Percentiles rank a stretch among this genome's conserved stretches.
These are phyloP conservation scores for Penicillium diatomitis DNA, from an alignment of 495 filamentous ascomycete species.

Conservation along the genomic window DNA sequence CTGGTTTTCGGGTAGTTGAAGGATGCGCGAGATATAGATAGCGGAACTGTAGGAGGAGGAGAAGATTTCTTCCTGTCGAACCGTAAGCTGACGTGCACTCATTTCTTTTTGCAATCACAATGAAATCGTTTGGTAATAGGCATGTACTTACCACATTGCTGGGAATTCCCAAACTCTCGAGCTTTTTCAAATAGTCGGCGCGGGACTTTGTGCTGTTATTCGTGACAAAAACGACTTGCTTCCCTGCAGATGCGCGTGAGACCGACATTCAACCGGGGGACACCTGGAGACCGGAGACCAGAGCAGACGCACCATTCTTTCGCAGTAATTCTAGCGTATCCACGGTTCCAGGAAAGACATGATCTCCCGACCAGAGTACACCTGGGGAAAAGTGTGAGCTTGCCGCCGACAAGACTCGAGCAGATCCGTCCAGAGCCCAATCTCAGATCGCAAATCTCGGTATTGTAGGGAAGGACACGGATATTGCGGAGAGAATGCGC, in stretches of 20 bases:
- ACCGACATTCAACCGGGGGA: not conserved
- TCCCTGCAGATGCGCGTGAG: slow-evolving; percentile 44
- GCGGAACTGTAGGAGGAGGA: slow-evolving; percentile 90
- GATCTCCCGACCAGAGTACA: slow-evolving; percentile 92
- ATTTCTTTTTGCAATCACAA: too few relatives aligned
- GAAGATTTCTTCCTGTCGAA: slow-evolving; percentile 77
- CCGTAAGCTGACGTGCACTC: not conserved
- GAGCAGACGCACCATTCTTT: slow-evolving; percentile 51
- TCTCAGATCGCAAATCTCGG: too few relatives aligned
- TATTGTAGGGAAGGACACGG: not conserved
- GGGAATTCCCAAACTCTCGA: slow-evolving; percentile 73
- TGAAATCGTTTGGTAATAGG: too few relatives aligned
- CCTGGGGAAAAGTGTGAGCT: slow-evolving; percentile 40
- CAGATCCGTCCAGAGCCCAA: too few relatives aligned
- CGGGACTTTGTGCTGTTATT: slow-evolving; percentile 99
- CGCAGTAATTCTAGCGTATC: slow-evolving; percentile 78
- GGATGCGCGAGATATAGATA: slow-evolving; percentile 91
- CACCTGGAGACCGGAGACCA: not conserved
- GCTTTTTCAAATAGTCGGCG: slow-evolving; percentile 82
- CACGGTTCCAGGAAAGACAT: slow-evolving; percentile 70
- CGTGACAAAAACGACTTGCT: slow-evolving; percentile 91
- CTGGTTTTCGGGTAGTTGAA: slow-evolving; percentile 63
- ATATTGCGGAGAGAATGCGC: slow-evolving; percentile 2
- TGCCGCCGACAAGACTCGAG: too few relatives aligned
- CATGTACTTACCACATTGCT: slow-evolving; percentile 44